These are phyloP conservation scores for Cyberlindnera saturnus DNA, from an alignment of 805 yeast species.

Conservation along the genomic window DNA sequence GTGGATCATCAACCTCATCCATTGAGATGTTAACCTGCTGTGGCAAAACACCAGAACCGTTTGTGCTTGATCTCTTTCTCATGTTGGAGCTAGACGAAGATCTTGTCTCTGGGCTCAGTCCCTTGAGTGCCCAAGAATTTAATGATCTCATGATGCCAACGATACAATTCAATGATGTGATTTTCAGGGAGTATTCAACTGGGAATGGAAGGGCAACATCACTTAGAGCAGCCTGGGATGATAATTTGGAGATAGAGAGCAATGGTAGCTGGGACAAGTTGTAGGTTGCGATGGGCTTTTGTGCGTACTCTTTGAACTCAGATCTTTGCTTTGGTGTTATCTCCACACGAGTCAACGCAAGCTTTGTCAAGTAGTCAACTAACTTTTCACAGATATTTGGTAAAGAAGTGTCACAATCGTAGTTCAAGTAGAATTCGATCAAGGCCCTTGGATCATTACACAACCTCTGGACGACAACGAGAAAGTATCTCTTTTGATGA, in stretches of 20 bases:
- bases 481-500: constrained; percentile 86
- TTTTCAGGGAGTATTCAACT: constrained; percentile 76
- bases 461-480: constrained; percentile 73
- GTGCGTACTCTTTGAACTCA: constrained; percentile 43
- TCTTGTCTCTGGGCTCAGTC: constrained; percentile 29
- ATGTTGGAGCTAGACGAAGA: constrained; percentile 8
- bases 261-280: constrained; percentile 71
- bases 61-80: constrained; percentile 25
- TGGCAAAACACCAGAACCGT: constrained; percentile 15
- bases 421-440: constrained; percentile 89
- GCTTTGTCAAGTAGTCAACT: constrained; percentile 64
- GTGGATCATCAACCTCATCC: constrained; percentile 59
- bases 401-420: constrained; percentile 81
- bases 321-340: constrained; percentile 63
- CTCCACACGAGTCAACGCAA: constrained; percentile 65
- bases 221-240: constrained; percentile 44
- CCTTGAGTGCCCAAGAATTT: constrained; percentile 81
- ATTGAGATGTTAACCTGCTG: constrained; percentile 7
- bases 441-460: constrained; percentile 86
- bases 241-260: constrained; percentile 61
- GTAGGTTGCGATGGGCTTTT: constrained; percentile 64
- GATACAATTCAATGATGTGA: constrained; percentile 71
- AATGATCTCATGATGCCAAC: constrained; percentile 80
- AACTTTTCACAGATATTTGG: constrained; percentile 83
- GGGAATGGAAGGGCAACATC: constrained; percentile 53